Percentiles rank a stretch among this genome's conserved stretches.
Evolutionary conservation across 345 rosid genomes (phyloP).

Genomic region (Iberis pinnata): DNA sequence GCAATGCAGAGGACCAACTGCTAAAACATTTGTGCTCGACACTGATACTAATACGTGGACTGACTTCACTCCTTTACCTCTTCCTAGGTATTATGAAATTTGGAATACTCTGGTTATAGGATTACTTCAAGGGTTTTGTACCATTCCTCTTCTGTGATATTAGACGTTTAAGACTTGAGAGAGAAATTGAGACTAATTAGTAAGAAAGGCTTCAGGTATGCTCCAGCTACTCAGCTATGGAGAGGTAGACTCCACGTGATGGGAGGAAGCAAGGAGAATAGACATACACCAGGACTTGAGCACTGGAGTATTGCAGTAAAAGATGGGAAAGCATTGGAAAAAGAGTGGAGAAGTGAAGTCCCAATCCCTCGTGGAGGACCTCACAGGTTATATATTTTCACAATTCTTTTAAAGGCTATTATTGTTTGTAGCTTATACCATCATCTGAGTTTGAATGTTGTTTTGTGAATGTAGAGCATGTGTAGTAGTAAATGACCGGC

Average conservation of each 20-base stretch:
- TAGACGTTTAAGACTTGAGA: neutral
- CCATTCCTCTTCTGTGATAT: neutral
- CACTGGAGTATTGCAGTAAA: conserved; percentile 92
- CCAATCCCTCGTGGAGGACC: conserved; percentile 98
- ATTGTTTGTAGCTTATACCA: neutral
- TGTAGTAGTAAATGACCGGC: conserved; percentile 61
- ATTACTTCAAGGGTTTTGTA: neutral
- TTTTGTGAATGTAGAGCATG: conserved; percentile 52
- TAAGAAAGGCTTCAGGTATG: conserved; percentile 52
- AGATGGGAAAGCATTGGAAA: conserved; percentile 76
- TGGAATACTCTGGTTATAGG: neutral
- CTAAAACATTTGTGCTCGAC: conserved; percentile 73
- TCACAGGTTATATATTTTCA: conserved; percentile 54
- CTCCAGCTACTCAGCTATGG: conserved; percentile 97
- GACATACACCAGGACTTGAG: conserved; percentile 77
- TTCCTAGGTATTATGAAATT: conserved; percentile 57
- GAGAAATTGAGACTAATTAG: neutral
- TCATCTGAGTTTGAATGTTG: conserved; percentile 9
- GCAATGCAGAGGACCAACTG: conserved; percentile 87
- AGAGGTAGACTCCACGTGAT: conserved; percentile 98
- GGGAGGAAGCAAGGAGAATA: conserved; percentile 96
- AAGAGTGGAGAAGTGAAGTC: conserved; percentile 82
- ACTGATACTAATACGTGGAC: conserved; percentile 77
- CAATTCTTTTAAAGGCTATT: neutral
- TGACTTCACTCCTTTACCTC: conserved; percentile 62